These are phyloP conservation scores for Backusella macrospora DNA, from an alignment of 192 early-diverging fungal species.

Conservation along the genomic window DNA sequence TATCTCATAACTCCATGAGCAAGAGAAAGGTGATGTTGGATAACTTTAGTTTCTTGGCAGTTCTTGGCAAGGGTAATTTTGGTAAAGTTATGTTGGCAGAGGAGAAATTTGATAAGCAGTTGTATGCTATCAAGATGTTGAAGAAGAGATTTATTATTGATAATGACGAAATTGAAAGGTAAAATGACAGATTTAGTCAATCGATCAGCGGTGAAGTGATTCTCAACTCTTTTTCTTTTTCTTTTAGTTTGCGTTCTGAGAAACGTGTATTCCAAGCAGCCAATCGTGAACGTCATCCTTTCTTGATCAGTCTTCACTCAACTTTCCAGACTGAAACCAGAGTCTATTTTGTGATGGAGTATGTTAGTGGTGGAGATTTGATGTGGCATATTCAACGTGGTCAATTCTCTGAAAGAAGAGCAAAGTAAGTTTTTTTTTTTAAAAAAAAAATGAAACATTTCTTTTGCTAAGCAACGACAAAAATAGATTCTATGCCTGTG, in stretches of 20 bases:
- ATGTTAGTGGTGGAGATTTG: slow-evolving; percentile 94
- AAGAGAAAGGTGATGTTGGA: slow-evolving; percentile 77
- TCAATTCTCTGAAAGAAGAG: slow-evolving; percentile 88
- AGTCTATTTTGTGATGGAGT: slow-evolving; percentile 98
- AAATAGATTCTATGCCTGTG: slow-evolving; percentile 84
- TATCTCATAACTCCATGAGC: slow-evolving; percentile 2
- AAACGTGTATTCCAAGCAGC: slow-evolving; percentile 92
- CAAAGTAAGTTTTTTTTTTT: slow-evolving; percentile 55
- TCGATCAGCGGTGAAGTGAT: background rate
- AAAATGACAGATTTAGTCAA: slow-evolving; percentile 62
- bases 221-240: slow-evolving; percentile 5
- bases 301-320: slow-evolving; percentile 95
- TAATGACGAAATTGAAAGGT: slow-evolving; percentile 94
- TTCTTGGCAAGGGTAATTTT: slow-evolving; percentile 97
- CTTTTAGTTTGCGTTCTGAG: slow-evolving; percentile 74
- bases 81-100: slow-evolving; percentile 98
- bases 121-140: slow-evolving; percentile 96
- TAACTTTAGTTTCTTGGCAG: slow-evolving; percentile 91
- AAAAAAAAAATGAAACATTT: background rate
- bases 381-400: slow-evolving; percentile 97
- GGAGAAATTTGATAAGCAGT: slow-evolving; percentile 76
- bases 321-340: slow-evolving; percentile 93
- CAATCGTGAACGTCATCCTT: slow-evolving; percentile 89
- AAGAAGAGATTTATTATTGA: slow-evolving; percentile 98
- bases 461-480: background rate